Conservation (phyloP, 2,329 filamentous ascomycete genomes). For the Claviceps capensis region DNA sequence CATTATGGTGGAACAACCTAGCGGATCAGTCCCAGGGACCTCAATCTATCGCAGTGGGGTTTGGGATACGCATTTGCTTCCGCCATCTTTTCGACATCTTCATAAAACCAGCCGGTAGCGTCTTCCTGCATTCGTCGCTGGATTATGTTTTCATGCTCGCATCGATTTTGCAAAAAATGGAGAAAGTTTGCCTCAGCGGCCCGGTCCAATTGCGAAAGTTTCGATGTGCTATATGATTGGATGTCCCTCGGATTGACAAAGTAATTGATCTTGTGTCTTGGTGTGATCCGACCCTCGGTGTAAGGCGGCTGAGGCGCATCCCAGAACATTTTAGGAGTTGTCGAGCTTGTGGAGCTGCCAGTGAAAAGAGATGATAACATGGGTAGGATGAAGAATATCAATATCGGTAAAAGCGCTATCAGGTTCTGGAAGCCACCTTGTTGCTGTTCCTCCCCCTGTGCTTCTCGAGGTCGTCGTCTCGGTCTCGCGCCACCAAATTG, state of each 20-base stretch:
- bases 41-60: constrained; percentile 39
- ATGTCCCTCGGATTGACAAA: constrained; percentile 73
- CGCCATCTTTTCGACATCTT: constrained; percentile 66
- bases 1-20: constrained; percentile 6
- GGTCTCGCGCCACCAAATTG: constrained; percentile 80
- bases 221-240: constrained; percentile 50
- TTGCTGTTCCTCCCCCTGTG: constrained; percentile 37
- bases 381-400: constrained; percentile 79
- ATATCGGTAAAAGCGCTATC: constrained; percentile 68
- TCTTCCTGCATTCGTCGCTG: constrained; percentile 58
- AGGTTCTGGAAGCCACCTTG: constrained; percentile 44
- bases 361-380: constrained; percentile 71
- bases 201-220: constrained; percentile 63
- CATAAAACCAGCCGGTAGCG: constrained; percentile 77
- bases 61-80: constrained; percentile 43
- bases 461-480: constrained; percentile 58
- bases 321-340: constrained; percentile 60
- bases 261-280: constrained; percentile 63
- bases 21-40: constrained; percentile 22
- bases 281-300: constrained; percentile 59
- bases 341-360: constrained; percentile 25
- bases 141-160: constrained; percentile 56
- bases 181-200: constrained; percentile 64
- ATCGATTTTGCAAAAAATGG: constrained; percentile 51
- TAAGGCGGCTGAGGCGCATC: constrained; percentile 57